Base-by-base conservation (phyloP, 2,329 filamentous ascomycete genomes). In the Diaporthe sp. region DNA sequence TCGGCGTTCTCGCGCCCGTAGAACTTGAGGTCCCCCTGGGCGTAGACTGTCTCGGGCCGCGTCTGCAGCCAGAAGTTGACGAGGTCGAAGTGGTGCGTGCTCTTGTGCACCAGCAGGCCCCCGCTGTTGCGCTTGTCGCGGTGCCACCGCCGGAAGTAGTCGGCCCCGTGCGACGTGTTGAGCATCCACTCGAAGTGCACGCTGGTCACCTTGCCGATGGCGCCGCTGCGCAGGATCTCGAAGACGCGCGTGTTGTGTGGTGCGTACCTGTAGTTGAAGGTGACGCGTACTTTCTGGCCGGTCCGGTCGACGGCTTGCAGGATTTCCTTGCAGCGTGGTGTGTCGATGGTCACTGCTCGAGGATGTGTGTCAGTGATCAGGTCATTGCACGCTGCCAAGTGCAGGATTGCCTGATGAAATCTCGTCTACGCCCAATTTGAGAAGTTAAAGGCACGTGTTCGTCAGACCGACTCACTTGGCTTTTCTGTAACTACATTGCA, bases 141-240 rank as follows among this genome's bases (percentile, higher is more conserved):
- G 78, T 92, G 90, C 90, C 90, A 92, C 13, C 90, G 89, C 3
- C 90, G 87, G 81, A 92, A 91, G 82, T 90, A 92, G 79, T 92
- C 90, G 2, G 90, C 89, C 22, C 90, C 90, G 78, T 92, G 90
- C 22, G 86, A 86, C 9, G 89, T 91, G 80, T 92, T 89, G 61
- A 92, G 86, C 83, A 91, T 86, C 90, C 90, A 92, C 81, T 92
- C 90, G 73, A 92, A 91, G 78, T 92, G 90, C 30, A 92, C 87
- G 10, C 86, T 88, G 3, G 87, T 88, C 3, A 92, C 87, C 13
- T 82, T 83, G 0, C 90, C 90, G 74, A 92, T 90, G 1, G 87
- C 88, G 0, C 89, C 89, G 0, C 87, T 85, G 3, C 82, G 84
- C 5, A 92, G 77, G 0, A 92, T 77, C 79, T 90, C 87, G 75